Base-by-base conservation (phyloP, 73 alveolate genomes). In the Loxodes magnus region DNA sequence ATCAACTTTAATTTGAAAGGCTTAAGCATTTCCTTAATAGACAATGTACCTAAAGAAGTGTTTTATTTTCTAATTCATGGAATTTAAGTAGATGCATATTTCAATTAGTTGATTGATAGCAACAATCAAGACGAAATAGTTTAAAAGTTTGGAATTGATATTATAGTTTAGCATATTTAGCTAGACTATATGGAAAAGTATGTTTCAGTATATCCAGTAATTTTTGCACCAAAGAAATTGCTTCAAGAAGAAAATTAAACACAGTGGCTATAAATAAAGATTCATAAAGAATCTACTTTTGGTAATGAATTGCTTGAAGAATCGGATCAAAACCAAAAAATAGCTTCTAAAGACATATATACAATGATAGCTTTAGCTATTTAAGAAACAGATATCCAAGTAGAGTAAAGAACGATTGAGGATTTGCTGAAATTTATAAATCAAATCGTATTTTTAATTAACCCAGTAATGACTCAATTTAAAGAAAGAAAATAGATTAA, bases 21-120 rank as follows among this genome's bases (percentile, higher is more conserved):
- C 35, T 43, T 74, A 31, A 82, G 88, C 27, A 9, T 74, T 26
- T 64, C 82, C 46, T 50, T 67, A 10, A 66, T 66, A 38, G 88
- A 74, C 58, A 58, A 74, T 52, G 56, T 64, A 0, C 77, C 77
- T 26, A 67, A 67, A 39, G 88, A 74, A 50, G 4, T 74, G 15
- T 74, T 74, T 54, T 74, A 66, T 74, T 37, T 74, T n/a, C n/a
- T n/a, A n/a, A 0, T 25, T n/a, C 59, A 25, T 46, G 6, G 27
- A 46, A 46, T 17, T 2, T 9, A 12, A 25, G 20, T 0, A 16
- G 7, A 10, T 9, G 20, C 6, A 39, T 16, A 39, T 39, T 9
- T 16, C 35, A 12, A 39, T 1, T 1, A 0, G n/a, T 16, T 16
- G 15, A 39, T 9, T 9, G 9, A 6, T 12, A n/a, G 53, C 15